Evolutionary conservation across 1,139 yeast species (phyloP), one percentile per base, ranked within the genome.

Genomic region (Protomyces macrosporus): DNA sequence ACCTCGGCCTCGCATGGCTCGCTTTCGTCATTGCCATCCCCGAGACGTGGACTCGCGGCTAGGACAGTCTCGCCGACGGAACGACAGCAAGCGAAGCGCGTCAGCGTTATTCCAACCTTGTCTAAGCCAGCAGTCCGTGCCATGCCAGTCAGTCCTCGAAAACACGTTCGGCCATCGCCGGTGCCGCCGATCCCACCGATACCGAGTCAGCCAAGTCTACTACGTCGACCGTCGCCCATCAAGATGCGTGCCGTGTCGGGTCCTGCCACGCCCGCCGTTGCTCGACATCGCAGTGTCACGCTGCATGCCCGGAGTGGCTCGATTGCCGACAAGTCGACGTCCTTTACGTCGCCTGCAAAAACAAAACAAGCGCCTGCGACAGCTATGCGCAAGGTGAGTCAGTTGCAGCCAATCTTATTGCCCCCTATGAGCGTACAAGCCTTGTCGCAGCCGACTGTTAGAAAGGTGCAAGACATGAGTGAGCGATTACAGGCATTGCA

Each of bases 61-160:
- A 23, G 62, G 34, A 58, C 62, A 23, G 53, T 58, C 23, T 58
- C 62, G 9, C 62, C 62, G 10, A 55, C 53, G 6, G 62, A 58
- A 33, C 35, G 39, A 7, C 54, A 52, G 35, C 62, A 55, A 10
- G 33, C 54, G 12, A 58, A 52, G 50, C 45, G 62, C 9, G 42
- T 32, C 45, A 58, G 62, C 50, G 32, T 40, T 42, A 40, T 16
- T 9, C 14, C n/a, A 14, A 34, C 62, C 62, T 12, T 39, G 56
- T 52, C 62, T 56, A 16, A 55, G 39, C n/a, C 51, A 51, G 36
- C 56, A 39, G 10, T 35, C 52, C 30, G 39, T 48, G 3, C 35
- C 42, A n/a, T 23, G 1, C 23, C 23, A 23, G 23, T 23, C 23
- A 23, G 23, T 23, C 23, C 23, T 23, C 23, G 23, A 23, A 23